Base-by-base conservation (phyloP, 768 basidiomycete species). In the Chalciporus chontae region DNA sequence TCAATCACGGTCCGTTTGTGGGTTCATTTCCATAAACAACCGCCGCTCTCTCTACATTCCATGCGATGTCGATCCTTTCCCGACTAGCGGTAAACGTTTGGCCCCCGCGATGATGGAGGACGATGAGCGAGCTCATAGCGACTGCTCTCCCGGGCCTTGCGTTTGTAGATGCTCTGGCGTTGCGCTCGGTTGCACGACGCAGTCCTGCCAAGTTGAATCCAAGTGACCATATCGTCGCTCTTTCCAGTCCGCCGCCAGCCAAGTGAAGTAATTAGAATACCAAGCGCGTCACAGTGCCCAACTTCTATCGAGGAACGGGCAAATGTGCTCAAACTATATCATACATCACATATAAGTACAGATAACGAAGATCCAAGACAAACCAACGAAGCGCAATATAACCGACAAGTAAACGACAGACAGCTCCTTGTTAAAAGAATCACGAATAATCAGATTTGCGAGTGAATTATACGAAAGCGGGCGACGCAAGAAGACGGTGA, bases 1-100 rank as follows among this genome's bases (percentile, higher is more conserved):
- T 64, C 57, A 38, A 8, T 31, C 29, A 31, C 29, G 11, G 3
- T 31, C 8, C 29, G 8, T 31, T 11, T 31, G 29, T 9, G 29
- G n/a, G n/a, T 31, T 31, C 47, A 72, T 42, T 49, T 71, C 65
- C 47, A 71, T 52, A 58, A 66, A 72, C 68, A 68, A 71, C 6
- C 24, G 61, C 62, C 43, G 64, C 60, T 52, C 70, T 70, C 27
- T 59, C 48, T 31, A 47, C 24, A 7, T n/a, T n/a, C n/a, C n/a
- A n/a, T n/a, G n/a, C n/a, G 24, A 7, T 24, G 53, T 54, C 59
- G 60, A 68, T 65, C 50, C 39, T 53, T 23, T 65, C 40, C 42
- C 50, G 32, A 21, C 53, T 54, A 7, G 64, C 43, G 17, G 45
- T 42, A 56, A 46, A 27, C n/a, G 26, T 4, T 32, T 9, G 17